phyloP scores from a whole-genome alignment of 257 asterid species.

The Solanum commersonii region DNA sequence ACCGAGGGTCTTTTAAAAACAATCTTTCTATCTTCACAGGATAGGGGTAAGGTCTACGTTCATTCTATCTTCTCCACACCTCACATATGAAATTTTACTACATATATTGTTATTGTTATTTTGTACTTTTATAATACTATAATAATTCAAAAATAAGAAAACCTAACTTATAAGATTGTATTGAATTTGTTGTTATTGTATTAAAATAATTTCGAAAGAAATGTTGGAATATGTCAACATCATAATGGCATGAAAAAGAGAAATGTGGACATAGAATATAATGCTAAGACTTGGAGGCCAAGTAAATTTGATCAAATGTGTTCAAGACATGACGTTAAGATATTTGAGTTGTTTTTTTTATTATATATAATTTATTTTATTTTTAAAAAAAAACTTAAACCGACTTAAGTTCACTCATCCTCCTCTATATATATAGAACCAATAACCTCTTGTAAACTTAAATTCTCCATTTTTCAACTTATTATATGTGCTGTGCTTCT shows the following conservation, averaged over 20 bases:
- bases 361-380: too few species aligned
- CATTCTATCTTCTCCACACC: rapidly evolving
- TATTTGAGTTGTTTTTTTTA: background rate
- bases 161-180: background rate
- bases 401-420: background rate
- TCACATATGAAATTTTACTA: rapidly evolving
- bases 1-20: rapidly evolving
- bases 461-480: background rate
- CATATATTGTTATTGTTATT: rapidly evolving
- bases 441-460: background rate
- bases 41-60: rapidly evolving
- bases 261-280: background rate
- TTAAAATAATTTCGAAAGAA: rapidly evolving
- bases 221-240: background rate
- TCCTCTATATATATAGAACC: background rate
- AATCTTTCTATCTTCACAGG: rapidly evolving
- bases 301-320: background rate
- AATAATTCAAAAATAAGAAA: too few species aligned
- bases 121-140: too few species aligned
- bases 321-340: background rate
- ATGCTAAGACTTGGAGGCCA: background rate
- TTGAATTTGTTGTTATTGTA: rapidly evolving
- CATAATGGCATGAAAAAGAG: background rate
- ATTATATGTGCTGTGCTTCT: background rate
- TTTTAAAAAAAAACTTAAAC: background rate